Evolutionary conservation across 2,329 filamentous ascomycete species (phyloP), one percentile per base, ranked within the genome.

Genomic region (Alternaria consortialis): DNA sequence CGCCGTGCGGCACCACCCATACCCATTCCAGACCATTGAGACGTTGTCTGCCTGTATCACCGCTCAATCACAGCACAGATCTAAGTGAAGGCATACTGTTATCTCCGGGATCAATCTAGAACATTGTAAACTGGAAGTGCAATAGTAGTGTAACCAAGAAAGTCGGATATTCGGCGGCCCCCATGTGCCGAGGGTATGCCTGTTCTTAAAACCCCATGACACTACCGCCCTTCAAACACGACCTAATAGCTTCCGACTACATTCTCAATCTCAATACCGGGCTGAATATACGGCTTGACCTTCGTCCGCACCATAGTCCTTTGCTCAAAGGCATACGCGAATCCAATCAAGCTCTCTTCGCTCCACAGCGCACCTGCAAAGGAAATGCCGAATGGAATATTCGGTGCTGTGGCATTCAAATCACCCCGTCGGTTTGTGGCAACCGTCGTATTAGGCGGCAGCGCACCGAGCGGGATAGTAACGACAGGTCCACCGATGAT

Each of bases 311-410:
- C 79, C 68, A 78, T 75, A 3, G 84, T 89, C 64, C 82, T 79
- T 79, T 90, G 87, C 80, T 92, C 90, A 76, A 87, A 91, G 4
- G 87, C 88, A 80, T 89, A 91, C 7, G 88, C 90, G 71, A 88
- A 84, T 0, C 85, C 86, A 58, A 92, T 86, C 65, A 92, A 70
- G 31, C 77, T 81, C 68, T 84, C 85, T 74, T 92, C 90, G 36
- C 82, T 85, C 80, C 86, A 92, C 50, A 82, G 83, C 3, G 77
- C 76, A 0, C 88, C 90, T 46, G 90, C 78, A 67, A 91, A 91
- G 7, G 82, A 83, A 11, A 92, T 77, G 0, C 90, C 90, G 69
- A 90, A 89, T 2, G 82, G 82, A 1, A 87, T 74, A 17, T 86
- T 85, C 0, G 88, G 87, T 0, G 80, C 87, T 0, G 77, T 80